Conservation (phyloP, 2,329 filamentous ascomycete genomes). For the Pyrenochaeta sp. region DNA sequence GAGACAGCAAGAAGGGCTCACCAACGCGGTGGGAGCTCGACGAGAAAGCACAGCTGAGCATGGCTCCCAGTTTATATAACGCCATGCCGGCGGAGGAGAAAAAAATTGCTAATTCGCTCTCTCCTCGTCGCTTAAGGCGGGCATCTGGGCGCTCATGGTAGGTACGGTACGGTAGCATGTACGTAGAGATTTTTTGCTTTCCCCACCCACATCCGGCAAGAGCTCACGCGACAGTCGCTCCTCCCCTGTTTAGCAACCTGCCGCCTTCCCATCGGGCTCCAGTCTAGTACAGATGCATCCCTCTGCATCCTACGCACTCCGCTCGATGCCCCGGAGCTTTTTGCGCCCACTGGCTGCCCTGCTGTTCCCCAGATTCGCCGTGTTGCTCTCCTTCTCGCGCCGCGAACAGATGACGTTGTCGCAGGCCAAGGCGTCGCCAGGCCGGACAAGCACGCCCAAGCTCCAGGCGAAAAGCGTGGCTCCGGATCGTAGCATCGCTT, state of each 20-base stretch:
- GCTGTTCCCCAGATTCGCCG: conserved; percentile 15
- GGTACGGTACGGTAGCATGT: no score
- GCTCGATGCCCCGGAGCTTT: background rate
- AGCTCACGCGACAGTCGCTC: conserved; percentile 21
- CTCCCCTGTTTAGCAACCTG: conserved; percentile 9
- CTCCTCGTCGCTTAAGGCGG: conserved; percentile 25
- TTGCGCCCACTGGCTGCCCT: background rate
- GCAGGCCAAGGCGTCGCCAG: conserved; percentile 16
- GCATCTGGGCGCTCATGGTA: conserved; percentile 18
- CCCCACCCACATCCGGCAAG: conserved; percentile 23
- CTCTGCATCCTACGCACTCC: conserved; percentile 5
- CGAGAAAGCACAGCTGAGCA: conserved; percentile 13
- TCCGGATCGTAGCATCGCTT: background rate
- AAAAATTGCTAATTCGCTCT: no score
- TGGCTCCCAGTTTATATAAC: conserved; percentile 30
- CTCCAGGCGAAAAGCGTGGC: conserved; percentile 12
- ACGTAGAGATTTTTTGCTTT: conserved; percentile 15
- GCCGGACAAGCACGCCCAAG: conserved; percentile 28
- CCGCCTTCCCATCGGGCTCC: conserved; percentile 6
- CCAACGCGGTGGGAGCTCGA: conserved; percentile 14
- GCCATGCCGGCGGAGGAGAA: no score
- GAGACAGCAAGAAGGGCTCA: conserved; percentile 9
- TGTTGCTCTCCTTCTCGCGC: background rate
- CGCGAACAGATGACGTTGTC: conserved; percentile 6
- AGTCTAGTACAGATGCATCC: conserved; percentile 7